phyloP scores from a whole-genome alignment of 805 yeast genomes.

The Candida awuae region DNA sequence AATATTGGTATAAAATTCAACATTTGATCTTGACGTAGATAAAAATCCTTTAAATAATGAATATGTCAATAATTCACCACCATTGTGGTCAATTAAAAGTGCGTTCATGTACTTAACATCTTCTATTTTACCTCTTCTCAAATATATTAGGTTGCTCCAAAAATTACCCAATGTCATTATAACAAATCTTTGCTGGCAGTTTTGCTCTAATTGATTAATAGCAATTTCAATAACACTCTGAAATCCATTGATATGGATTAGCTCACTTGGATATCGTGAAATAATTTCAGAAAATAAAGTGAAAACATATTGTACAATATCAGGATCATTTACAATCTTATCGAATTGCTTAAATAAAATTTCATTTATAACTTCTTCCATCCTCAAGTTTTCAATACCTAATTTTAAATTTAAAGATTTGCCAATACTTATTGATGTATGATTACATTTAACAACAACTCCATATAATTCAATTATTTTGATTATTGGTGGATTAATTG shows the following conservation, averaged over 20 bases:
- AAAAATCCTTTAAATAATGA: conserved; percentile 37
- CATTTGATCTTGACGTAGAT: conserved; percentile 48
- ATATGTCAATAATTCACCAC: conserved; percentile 29
- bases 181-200: conserved; percentile 46
- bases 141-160: conserved; percentile 43
- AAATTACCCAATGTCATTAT: conserved; percentile 45
- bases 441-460: conserved; percentile 23
- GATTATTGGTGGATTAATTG: conserved; percentile 22
- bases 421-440: conserved; percentile 23
- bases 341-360: conserved; percentile 32
- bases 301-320: conserved; percentile 43
- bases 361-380: conserved; percentile 29
- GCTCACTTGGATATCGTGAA: conserved; percentile 22
- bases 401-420: conserved; percentile 10
- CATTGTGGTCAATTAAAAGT: conserved; percentile 24
- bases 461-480: conserved; percentile 32
- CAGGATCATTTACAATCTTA: conserved; percentile 45
- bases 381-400: conserved; percentile 18
- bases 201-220: conserved; percentile 29
- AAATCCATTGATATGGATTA: conserved; percentile 27
- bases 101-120: conserved; percentile 25
- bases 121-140: conserved; percentile 35
- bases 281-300: conserved; percentile 32
- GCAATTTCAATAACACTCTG: conserved; percentile 28
- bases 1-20: conserved; percentile 50